These are phyloP conservation scores for Lobulomyces angularis DNA, from an alignment of 192 early-diverging fungal species.

Conservation along the genomic window DNA sequence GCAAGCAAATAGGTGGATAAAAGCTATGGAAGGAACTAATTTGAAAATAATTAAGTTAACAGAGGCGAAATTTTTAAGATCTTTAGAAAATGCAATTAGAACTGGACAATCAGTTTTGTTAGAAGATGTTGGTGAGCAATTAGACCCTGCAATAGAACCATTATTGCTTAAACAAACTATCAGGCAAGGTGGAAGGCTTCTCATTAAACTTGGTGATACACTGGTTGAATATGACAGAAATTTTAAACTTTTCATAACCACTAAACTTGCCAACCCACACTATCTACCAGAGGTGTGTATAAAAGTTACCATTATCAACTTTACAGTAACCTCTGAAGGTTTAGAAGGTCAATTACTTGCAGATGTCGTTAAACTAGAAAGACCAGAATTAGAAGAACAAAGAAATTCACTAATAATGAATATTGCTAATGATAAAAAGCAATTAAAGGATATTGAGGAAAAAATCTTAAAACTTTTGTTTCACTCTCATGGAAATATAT, in stretches of 20 bases:
- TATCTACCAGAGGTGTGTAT: constrained; percentile 53
- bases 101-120: constrained; percentile 43
- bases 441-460: constrained; percentile 51
- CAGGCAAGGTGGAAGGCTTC: constrained; percentile 40
- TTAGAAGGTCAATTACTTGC: constrained; percentile 47
- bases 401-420: constrained; percentile 45
- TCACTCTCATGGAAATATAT: constrained; percentile 49
- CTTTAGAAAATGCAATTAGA: constrained; percentile 48
- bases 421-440: constrained; percentile 44
- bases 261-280: constrained; percentile 49
- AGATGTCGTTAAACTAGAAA: constrained; percentile 45
- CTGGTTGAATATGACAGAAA: constrained; percentile 52
- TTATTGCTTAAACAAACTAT: constrained; percentile 47
- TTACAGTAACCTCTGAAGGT: constrained; percentile 47
- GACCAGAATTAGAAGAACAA: constrained; percentile 50
- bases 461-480: constrained; percentile 48
- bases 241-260: constrained; percentile 52
- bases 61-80: constrained; percentile 45
- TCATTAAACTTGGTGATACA: constrained; percentile 52
- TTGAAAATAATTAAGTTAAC: constrained; percentile 38
- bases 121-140: constrained; percentile 49
- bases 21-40: constrained; percentile 37
- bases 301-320: constrained; percentile 55
- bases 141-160: constrained; percentile 51
- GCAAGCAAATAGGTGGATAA: constrained; percentile 50